Percentiles rank a stretch among this genome's conserved stretches.
Evolutionary conservation across 2,329 filamentous ascomycete species (phyloP).

Genomic region (Ciborinia camelliae): DNA sequence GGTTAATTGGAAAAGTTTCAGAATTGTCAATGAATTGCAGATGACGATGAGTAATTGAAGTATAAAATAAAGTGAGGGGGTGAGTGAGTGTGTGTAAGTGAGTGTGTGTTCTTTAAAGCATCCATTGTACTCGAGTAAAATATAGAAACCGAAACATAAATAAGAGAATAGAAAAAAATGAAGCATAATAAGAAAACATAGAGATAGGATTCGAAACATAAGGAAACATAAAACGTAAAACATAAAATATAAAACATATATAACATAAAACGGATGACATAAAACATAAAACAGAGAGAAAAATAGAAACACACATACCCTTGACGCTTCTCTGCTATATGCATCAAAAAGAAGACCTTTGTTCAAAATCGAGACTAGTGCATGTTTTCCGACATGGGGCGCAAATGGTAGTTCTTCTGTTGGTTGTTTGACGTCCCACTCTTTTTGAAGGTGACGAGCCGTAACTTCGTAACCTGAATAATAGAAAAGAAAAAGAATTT

Average conservation of each 20-base stretch:
- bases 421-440: constrained; percentile 62
- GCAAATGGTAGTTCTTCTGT: constrained; percentile 63
- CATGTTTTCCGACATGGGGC: constrained; percentile 61
- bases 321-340: constrained; percentile 50
- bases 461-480: constrained; percentile 62
- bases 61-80: not conserved
- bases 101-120: not conserved
- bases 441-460: constrained; percentile 64
- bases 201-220: too few relatives aligned
- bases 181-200: too few relatives aligned
- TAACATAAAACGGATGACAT: not conserved
- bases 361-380: constrained; percentile 60
- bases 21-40: too few relatives aligned
- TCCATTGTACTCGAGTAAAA: too few relatives aligned
- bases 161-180: too few relatives aligned
- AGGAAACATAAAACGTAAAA: too few relatives aligned
- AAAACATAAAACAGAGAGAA: not conserved
- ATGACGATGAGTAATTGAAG: not conserved
- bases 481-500: constrained; percentile 16
- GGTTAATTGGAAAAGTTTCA: not conserved
- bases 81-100: not conserved
- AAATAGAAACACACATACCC: constrained; percentile 28
- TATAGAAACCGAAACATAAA: too few relatives aligned
- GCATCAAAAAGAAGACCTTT: constrained; percentile 60
- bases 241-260: too few relatives aligned